A percentile compares a stretch with the other conserved stretches of the same genome.
These are phyloP conservation scores for Candida methanosorbosa DNA, from an alignment of 805 yeast genomes.

Conservation along the genomic window DNA sequence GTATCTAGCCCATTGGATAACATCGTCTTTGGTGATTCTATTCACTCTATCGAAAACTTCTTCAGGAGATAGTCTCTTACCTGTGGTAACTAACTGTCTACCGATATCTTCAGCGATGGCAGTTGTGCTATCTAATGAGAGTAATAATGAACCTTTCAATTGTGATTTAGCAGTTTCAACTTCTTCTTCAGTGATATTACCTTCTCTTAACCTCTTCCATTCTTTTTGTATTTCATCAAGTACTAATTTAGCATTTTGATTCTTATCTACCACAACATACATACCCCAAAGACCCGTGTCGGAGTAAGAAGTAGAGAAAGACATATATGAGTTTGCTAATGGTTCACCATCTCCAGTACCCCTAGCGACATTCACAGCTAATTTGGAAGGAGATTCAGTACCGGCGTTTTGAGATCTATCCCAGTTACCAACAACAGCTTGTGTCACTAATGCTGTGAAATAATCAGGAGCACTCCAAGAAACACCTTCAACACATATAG, in stretches of 20 bases:
- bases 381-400: slow-evolving; percentile 75
- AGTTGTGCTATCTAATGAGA: slow-evolving; percentile 90
- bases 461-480: slow-evolving; percentile 96
- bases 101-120: slow-evolving; percentile 98
- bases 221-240: slow-evolving; percentile 73
- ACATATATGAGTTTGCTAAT: slow-evolving; percentile 90
- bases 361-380: slow-evolving; percentile 34
- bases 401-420: slow-evolving; percentile 87
- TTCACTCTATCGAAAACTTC: slow-evolving; percentile 72
- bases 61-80: slow-evolving; percentile 64
- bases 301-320: slow-evolving; percentile 93
- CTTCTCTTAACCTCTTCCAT: slow-evolving; percentile 80
- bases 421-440: slow-evolving; percentile 96
- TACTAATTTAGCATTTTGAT: slow-evolving; percentile 54
- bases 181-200: slow-evolving; percentile 73
- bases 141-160: slow-evolving; percentile 80
- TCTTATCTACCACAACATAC: slow-evolving; percentile 78
- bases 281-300: slow-evolving; percentile 98
- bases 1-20: slow-evolving; percentile 82
- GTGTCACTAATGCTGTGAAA: slow-evolving; percentile 91
- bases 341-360: slow-evolving; percentile 41
- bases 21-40: slow-evolving; percentile 67
- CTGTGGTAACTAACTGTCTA: slow-evolving; percentile 93
- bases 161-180: slow-evolving; percentile 93
- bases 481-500: slow-evolving; percentile 95